Base-by-base conservation (phyloP, 2,329 filamentous ascomycete genomes). In the Eutypa lata region DNA sequence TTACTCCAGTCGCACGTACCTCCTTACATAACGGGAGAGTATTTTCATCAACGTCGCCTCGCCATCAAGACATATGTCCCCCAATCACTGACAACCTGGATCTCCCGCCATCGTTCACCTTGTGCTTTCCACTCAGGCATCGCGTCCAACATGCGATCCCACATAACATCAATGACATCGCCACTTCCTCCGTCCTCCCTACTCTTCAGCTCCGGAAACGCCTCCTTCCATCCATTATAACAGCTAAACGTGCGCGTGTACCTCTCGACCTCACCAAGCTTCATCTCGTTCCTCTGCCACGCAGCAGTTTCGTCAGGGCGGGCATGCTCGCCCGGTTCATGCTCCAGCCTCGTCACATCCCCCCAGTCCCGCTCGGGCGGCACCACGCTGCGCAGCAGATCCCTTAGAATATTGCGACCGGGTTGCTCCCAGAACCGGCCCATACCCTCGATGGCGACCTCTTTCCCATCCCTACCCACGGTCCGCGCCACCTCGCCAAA, bases 101-200 rank as follows among this genome's bases (percentile, higher is more conserved):
- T 68, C 48, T 84, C 75, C 54, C 72, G 71, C 79, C 83, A 86
- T 18, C 60, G 61, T 40, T 76, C 71, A 1, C 76, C 78, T 53
- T 68, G 60, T 2, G 68, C 71, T 58, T 72, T 76, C 79, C 80
- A 84, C 53, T 74, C 70, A 3, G 76, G 75, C 57, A 83, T 80
- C n/a, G 69, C 73, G 50, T 73, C 72, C 4, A 80, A 65, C 62
- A 87, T 81, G 54, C 74, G 73, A 53, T 85, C 81, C 69, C 85
- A 82, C 71, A 87, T 74, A 55, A 78, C 64, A 68, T 88, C 85
- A n/a, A 83, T 72, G 42, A 87, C 63, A 67, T 88, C 85, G 1
- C 83, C 83, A 7, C 72, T 57, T 2, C 83, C 84, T 6, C 82
- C 84, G 22, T 80, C 76, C 4, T 68, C 73, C 60, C 75, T 72